Conservation (phyloP, 129 eudicot genomes). For the Calendula officinalis region DNA sequence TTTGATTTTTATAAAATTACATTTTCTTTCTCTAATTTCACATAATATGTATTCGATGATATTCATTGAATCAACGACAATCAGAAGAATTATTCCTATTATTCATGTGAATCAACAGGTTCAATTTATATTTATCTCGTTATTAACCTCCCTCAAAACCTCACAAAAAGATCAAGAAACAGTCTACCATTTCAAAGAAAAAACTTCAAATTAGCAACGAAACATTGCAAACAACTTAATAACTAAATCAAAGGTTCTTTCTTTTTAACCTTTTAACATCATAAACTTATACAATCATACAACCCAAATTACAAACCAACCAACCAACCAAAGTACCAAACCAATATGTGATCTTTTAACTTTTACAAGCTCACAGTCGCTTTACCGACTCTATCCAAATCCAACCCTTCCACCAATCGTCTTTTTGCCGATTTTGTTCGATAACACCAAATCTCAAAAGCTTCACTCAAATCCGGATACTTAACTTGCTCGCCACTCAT, state of each 20-base stretch:
- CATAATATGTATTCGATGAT: too few species aligned
- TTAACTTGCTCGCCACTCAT: slow-evolving; percentile 51
- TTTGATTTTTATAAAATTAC: too few species aligned
- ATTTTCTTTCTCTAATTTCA: too few species aligned
- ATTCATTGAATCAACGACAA: too few species aligned
- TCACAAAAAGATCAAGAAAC: slow-evolving; percentile 18
- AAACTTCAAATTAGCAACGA: slow-evolving; percentile 26
- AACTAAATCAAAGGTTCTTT: slow-evolving; percentile 18
- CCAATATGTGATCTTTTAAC: slow-evolving; percentile 10
- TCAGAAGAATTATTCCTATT: too few species aligned
- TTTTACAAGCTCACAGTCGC: slow-evolving; percentile 49
- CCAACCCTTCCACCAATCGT: slow-evolving; percentile 70
- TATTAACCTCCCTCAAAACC: background rate
- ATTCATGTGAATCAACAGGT: too few species aligned
- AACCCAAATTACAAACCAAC: too few species aligned
- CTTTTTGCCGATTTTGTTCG: slow-evolving; percentile 90
- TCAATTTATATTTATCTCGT: too few species aligned
- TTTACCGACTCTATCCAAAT: slow-evolving; percentile 53
- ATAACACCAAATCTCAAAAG: slow-evolving; percentile 95
- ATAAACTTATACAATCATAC: background rate
- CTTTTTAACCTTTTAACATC: slow-evolving; percentile 20
- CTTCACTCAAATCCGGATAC: slow-evolving; percentile 89
- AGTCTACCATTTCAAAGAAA: slow-evolving; percentile 10
- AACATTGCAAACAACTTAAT: slow-evolving; percentile 13
- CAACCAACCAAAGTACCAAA: slow-evolving; percentile 14